These are phyloP conservation scores for Clarkia xantiana DNA, from an alignment of 345 rosid genomes.

Conservation along the genomic window DNA sequence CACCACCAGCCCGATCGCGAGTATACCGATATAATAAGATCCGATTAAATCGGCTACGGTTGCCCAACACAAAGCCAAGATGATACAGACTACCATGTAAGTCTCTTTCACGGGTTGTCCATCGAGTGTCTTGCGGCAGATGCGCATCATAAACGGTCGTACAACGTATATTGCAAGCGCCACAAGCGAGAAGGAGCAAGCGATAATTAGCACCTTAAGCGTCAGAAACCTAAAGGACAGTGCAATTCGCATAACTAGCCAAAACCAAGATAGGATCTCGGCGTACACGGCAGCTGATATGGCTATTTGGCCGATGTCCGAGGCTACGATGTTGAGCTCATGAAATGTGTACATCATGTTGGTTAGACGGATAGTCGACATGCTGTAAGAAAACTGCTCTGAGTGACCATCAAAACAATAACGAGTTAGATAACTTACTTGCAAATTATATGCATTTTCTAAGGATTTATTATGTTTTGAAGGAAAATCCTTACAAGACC, in stretches of 20 bases:
- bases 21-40: not conserved
- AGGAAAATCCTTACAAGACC: too few species aligned
- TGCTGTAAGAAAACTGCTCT: not conserved
- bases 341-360: constrained; percentile 7
- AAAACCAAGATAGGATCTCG: not conserved
- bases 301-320: constrained; percentile 12
- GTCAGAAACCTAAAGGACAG: too few species aligned
- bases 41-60: not conserved
- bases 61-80: not conserved
- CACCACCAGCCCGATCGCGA: not conserved
- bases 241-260: not conserved
- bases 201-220: not conserved
- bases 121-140: constrained; percentile 10
- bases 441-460: too few species aligned
- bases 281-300: constrained; percentile 2
- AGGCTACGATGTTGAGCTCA: constrained; percentile 10
- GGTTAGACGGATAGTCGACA: constrained; percentile 9
- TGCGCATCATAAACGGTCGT: not conserved
- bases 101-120: constrained; percentile 4
- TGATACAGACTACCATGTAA: not conserved
- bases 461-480: too few species aligned
- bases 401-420: not conserved
- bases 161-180: too few species aligned
- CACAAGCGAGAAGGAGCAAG: too few species aligned
- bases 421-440: too few species aligned